Evolutionary conservation across 805 yeast genomes (phyloP).

Genomic region (Spathaspora girioi): DNA sequence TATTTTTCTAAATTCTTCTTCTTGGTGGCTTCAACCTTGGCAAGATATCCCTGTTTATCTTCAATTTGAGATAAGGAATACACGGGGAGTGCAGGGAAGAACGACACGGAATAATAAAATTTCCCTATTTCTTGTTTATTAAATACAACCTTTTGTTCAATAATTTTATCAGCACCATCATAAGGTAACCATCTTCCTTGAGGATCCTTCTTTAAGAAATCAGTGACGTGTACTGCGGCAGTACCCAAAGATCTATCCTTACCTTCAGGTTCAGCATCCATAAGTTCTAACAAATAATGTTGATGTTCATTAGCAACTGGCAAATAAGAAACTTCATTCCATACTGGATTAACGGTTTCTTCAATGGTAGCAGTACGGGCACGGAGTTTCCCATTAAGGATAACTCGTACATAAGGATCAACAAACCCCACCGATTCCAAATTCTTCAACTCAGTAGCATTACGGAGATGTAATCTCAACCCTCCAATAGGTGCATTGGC

Average conservation of each 20-base stretch:
- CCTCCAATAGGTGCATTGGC: conserved; percentile 65
- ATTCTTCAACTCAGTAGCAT: conserved; percentile 49
- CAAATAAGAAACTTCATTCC: conserved; percentile 54
- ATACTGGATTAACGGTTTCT: conserved; percentile 54
- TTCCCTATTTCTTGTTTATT: conserved; percentile 43
- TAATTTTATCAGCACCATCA: conserved; percentile 48
- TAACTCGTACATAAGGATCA: conserved; percentile 68
- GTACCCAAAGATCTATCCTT: conserved; percentile 65
- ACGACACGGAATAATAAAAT: conserved; percentile 54
- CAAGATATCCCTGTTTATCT: conserved; percentile 42
- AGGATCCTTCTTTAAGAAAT: conserved; percentile 45
- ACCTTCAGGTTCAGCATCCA: conserved; percentile 64
- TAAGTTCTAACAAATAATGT: conserved; percentile 51
- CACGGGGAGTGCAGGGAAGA: conserved; percentile 63
- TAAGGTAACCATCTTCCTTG: conserved; percentile 46
- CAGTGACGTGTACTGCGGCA: conserved; percentile 46
- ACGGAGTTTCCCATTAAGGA: conserved; percentile 54
- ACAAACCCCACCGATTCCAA: conserved; percentile 68
- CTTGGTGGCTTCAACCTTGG: conserved; percentile 32
- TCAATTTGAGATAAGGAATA: conserved; percentile 54
- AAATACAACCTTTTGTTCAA: conserved; percentile 42
- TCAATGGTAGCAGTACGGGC: conserved; percentile 55
- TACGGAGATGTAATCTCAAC: conserved; percentile 54
- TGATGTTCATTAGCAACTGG: conserved; percentile 63
- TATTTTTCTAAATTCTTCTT: conserved; percentile 40